A percentile compares a stretch with the other conserved stretches of the same genome.
phyloP scores from a whole-genome alignment of 2,329 filamentous ascomycete genomes.

The Trichoderma arundinaceum region DNA sequence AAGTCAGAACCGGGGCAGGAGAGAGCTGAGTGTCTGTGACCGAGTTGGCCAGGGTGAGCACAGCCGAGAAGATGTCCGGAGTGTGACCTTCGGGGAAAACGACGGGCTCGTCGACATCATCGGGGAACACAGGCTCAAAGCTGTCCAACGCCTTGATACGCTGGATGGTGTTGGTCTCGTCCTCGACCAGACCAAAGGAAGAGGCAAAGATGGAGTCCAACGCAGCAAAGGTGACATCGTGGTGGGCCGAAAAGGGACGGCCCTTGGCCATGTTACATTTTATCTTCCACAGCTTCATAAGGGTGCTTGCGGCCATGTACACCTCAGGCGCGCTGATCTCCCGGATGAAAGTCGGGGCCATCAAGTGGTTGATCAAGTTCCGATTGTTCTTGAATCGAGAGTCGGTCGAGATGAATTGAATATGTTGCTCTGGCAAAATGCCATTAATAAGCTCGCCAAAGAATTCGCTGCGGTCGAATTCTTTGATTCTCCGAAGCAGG shows the following conservation, averaged over 20 bases:
- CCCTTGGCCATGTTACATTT: conserved; percentile 16
- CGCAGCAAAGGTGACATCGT: conserved; percentile 18
- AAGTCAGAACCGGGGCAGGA: conserved; percentile 18
- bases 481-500: conserved; percentile 24
- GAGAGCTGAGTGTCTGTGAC: conserved; percentile 23
- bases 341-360: conserved; percentile 19
- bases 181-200: conserved; percentile 21
- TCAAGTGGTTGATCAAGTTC: conserved; percentile 25
- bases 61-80: conserved; percentile 18
- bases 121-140: conserved; percentile 14
- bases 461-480: conserved; percentile 20
- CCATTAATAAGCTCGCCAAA: conserved; percentile 9
- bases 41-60: conserved; percentile 17
- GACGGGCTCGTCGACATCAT: conserved; percentile 16
- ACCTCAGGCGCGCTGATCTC: conserved; percentile 23
- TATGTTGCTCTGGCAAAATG: conserved; percentile 20
- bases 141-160: conserved; percentile 17
- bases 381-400: conserved; percentile 21
- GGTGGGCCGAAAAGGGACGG: conserved; percentile 18
- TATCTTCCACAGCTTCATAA: conserved; percentile 23
- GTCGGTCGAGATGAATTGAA: conserved; percentile 21
- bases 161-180: conserved; percentile 21
- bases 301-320: conserved; percentile 19
- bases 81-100: conserved; percentile 18
- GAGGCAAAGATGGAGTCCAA: conserved; percentile 24